These are phyloP conservation scores for Leptographium radiaticola DNA, from an alignment of 2,329 filamentous ascomycete species.

Conservation along the genomic window DNA sequence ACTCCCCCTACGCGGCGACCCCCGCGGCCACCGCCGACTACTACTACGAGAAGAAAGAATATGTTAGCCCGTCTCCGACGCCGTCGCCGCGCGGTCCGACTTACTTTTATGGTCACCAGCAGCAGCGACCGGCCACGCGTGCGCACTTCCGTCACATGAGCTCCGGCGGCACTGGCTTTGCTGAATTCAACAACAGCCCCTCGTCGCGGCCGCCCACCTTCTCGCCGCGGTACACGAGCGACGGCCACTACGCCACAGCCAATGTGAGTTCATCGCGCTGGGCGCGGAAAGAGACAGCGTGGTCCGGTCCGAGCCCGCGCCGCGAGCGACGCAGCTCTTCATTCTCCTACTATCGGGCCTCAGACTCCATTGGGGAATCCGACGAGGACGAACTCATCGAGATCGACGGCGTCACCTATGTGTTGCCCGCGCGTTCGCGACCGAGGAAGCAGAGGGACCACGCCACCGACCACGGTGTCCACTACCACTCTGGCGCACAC, in stretches of 20 bases:
- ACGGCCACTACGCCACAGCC: conserved; percentile 49
- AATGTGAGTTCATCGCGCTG: conserved; percentile 46
- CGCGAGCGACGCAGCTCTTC: conserved; percentile 40
- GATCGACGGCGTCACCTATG: conserved; percentile 37
- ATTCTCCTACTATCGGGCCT: conserved; percentile 45
- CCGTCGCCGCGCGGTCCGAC: conserved; percentile 38
- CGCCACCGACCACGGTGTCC: conserved; percentile 17
- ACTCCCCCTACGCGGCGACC: conserved; percentile 33
- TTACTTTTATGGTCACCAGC: conserved; percentile 25
- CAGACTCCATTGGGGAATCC: conserved; percentile 46
- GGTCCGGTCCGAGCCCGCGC: conserved; percentile 30
- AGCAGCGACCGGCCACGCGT: conserved; percentile 39
- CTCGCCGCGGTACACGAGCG: conserved; percentile 49
- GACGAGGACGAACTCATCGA: conserved; percentile 49
- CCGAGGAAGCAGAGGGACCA: conserved; percentile 26
- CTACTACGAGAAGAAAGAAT: conserved; percentile 36
- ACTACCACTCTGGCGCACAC: conserved; percentile 35
- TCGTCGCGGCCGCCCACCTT: conserved; percentile 31
- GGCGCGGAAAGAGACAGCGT: conserved; percentile 31
- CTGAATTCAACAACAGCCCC: conserved; percentile 26
- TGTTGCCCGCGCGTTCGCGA: conserved; percentile 38
- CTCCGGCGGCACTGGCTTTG: conserved; percentile 22
- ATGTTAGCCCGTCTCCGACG: conserved; percentile 41
- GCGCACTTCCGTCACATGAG: conserved; percentile 33
- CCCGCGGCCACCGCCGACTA: conserved; percentile 32